Percentiles rank a stretch among this genome's conserved stretches.
phyloP scores from a whole-genome alignment of 805 yeast species.

The Saturnispora kantuleensis region DNA sequence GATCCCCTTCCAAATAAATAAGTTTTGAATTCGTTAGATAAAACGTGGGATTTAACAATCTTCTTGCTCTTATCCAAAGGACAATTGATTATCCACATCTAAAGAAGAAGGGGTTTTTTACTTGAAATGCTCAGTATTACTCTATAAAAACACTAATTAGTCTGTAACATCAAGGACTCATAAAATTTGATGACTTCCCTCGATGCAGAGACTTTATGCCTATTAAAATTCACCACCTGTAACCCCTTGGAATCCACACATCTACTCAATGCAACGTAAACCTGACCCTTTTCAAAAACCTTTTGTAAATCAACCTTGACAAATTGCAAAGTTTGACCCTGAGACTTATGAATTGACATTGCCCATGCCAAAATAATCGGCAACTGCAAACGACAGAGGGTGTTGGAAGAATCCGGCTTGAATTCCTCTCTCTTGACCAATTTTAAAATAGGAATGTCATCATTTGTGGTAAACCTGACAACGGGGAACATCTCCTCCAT shows the following conservation, averaged over 20 bases:
- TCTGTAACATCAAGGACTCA: conserved; percentile 19
- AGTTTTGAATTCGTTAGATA: not conserved
- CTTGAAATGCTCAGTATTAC: conserved; percentile 2
- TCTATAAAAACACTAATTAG: not conserved
- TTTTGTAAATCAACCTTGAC: conserved; percentile 58
- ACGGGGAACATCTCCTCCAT: conserved; percentile 30
- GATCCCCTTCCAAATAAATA: conserved; percentile 5
- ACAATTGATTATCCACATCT: conserved; percentile 7
- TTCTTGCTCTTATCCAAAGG: conserved; percentile 1
- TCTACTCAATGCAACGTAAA: conserved; percentile 73
- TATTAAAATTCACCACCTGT: conserved; percentile 58
- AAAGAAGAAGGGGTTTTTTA: not conserved
- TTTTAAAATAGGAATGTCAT: conserved; percentile 20
- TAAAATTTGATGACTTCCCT: conserved; percentile 55
- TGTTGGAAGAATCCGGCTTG: conserved; percentile 18
- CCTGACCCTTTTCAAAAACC: conserved; percentile 75
- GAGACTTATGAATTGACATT: conserved; percentile 73
- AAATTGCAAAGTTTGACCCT: conserved; percentile 70
- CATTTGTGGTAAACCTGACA: conserved; percentile 34
- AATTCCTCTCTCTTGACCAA: conserved; percentile 30
- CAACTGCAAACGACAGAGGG: conserved; percentile 41
- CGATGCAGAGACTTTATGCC: conserved; percentile 47
- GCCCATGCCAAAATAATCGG: conserved; percentile 78
- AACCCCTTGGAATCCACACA: conserved; percentile 58
- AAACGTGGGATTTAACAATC: not conserved